Conservation (phyloP, 768 basidiomycete genomes). For the Lactarius sanguifluus region DNA sequence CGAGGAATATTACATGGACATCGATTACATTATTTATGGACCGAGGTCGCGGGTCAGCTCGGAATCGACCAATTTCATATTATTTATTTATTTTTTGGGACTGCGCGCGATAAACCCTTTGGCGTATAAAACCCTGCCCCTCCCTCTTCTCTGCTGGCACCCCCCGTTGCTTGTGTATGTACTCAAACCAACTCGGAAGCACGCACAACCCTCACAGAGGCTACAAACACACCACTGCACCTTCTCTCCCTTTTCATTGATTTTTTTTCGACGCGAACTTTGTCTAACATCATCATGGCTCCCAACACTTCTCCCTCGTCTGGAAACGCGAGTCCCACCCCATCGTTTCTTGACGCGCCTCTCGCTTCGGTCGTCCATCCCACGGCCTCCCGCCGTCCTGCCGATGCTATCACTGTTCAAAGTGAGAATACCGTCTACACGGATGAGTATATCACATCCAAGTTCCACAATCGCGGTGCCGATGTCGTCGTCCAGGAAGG, state of each 20-base stretch:
- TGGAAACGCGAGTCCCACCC: conserved; percentile 53
- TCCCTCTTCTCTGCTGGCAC: neutral
- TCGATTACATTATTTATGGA: neutral
- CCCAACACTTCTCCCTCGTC: conserved; percentile 52
- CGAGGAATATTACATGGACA: neutral
- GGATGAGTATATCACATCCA: conserved; percentile 79
- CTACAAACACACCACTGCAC: conserved; percentile 75
- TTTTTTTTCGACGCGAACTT: conserved; percentile 34
- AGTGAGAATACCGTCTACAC: conserved; percentile 80
- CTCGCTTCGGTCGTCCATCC: conserved; percentile 74
- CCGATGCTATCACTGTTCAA: conserved; percentile 73
- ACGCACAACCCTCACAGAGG: conserved; percentile 89
- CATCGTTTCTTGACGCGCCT: conserved; percentile 71
- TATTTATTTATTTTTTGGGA: neutral
- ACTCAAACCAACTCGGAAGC: conserved; percentile 91
- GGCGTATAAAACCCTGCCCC: conserved; percentile 15
- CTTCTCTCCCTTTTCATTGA: conserved; percentile 48
- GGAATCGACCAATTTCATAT: conserved; percentile 1
- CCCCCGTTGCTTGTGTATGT: conserved; percentile 61
- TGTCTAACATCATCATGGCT: conserved; percentile 45
- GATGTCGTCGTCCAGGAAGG: conserved; percentile 59
- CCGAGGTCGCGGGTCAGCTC: neutral
- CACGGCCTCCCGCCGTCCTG: conserved; percentile 73
- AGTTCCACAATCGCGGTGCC: conserved; percentile 78
- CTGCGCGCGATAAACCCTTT: neutral